A percentile compares a stretch with the other conserved stretches of the same genome.
Evolutionary conservation across 768 basidiomycete species (phyloP).

Genomic region (Atractiella rhizophila): DNA sequence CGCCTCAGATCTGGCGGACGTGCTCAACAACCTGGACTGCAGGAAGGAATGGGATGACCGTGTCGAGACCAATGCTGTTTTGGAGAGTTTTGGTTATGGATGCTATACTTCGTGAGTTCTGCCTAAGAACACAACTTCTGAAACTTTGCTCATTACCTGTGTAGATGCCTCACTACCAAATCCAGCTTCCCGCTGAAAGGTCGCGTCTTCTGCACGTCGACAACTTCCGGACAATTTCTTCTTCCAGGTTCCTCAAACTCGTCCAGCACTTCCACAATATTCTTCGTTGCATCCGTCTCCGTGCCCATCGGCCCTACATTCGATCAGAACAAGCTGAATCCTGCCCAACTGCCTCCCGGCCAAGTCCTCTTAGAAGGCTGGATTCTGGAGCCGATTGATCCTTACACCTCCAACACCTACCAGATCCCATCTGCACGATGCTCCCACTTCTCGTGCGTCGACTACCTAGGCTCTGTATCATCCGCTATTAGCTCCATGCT

Average conservation of each 20-base stretch:
- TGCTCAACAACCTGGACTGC: slow-evolving; percentile 42
- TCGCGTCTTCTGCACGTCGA: slow-evolving; percentile 58
- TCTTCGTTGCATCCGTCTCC: slow-evolving; percentile 63
- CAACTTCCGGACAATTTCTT: slow-evolving; percentile 32
- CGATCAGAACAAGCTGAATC: slow-evolving; percentile 41
- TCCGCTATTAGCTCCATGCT: slow-evolving; percentile 61
- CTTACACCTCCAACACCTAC: slow-evolving; percentile 78
- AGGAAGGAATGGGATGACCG: slow-evolving; percentile 68
- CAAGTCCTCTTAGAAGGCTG: slow-evolving; percentile 72
- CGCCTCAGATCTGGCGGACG: slow-evolving; percentile 62
- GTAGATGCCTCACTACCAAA: slow-evolving; percentile 34
- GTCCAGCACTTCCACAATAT: slow-evolving; percentile 32
- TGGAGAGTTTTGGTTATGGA: slow-evolving; percentile 56
- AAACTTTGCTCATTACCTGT: no score
- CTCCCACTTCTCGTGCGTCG: slow-evolving; percentile 57
- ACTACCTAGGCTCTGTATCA: slow-evolving; percentile 64
- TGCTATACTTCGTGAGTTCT: no score
- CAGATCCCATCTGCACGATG: slow-evolving; percentile 79
- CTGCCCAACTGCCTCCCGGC: slow-evolving; percentile 45
- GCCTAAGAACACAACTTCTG: no score
- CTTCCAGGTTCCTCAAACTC: slow-evolving; percentile 19
- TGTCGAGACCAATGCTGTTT: slow-evolving; percentile 38
- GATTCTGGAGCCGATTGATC: slow-evolving; percentile 87
- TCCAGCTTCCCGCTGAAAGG: slow-evolving; percentile 67
- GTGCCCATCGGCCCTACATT: slow-evolving; percentile 11